These are phyloP conservation scores for Solanum neorickii DNA, from an alignment of 257 asterid species.

Conservation along the genomic window DNA sequence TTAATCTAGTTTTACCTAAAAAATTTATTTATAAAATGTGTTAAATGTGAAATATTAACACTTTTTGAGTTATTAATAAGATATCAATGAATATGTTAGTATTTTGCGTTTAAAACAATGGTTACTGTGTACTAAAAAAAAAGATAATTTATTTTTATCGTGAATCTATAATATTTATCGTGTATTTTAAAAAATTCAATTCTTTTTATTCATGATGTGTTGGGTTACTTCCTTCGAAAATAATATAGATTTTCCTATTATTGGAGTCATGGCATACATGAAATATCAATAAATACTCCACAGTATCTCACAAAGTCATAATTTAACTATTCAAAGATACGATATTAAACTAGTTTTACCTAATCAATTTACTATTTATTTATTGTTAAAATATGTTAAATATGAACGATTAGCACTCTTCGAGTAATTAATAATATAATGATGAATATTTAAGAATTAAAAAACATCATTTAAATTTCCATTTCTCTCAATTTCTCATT, in stretches of 20 bases:
- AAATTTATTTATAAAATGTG: not conserved
- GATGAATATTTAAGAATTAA: not conserved
- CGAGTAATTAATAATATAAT: not conserved
- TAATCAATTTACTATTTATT: not conserved
- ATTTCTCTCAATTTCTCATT: not conserved
- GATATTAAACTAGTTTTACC: not conserved
- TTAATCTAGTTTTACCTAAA: not conserved
- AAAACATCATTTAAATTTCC: no score
- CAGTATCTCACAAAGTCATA: not conserved
- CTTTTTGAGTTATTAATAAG: not conserved
- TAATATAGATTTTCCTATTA: no score
- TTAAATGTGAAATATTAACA: not conserved
- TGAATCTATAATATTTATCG: rapidly evolving
- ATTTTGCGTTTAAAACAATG: no score
- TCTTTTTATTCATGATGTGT: no score
- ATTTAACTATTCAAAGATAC: not conserved
- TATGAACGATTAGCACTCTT: not conserved
- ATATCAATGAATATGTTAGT: not conserved
- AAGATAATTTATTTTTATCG: no score
- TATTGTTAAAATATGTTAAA: not conserved
- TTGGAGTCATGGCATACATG: no score
- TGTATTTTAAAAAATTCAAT: no score
- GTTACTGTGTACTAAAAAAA: no score
- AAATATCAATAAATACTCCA: not conserved
- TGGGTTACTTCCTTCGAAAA: no score